phyloP scores from a whole-genome alignment of 352 stramenopile species.

The Hyaloperonospora brassicae region DNA sequence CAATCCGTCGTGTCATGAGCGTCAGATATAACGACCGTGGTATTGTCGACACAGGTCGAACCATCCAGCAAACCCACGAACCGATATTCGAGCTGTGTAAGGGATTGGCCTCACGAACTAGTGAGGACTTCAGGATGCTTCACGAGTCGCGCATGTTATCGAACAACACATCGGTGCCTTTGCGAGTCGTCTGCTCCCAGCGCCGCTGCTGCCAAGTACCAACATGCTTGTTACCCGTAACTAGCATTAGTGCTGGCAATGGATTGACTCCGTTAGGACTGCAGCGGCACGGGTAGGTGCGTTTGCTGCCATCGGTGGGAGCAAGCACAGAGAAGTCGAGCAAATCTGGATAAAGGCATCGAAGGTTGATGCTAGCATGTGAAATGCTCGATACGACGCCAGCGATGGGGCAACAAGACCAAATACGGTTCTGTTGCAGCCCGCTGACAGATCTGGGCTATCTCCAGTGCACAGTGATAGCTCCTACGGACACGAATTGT shows the following conservation, averaged over 20 bases:
- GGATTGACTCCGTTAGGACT: slow-evolving; percentile 37
- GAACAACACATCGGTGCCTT: slow-evolving; percentile 79
- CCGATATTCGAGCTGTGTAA: slow-evolving; percentile 42
- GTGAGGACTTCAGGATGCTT: slow-evolving; percentile 34
- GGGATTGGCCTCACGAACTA: slow-evolving; percentile 40
- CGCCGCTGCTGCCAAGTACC: slow-evolving; percentile 54
- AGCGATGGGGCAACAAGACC: slow-evolving; percentile 59
- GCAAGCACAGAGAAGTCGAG: slow-evolving; percentile 17
- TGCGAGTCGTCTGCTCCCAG: slow-evolving; percentile 93
- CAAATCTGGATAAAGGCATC: slow-evolving; percentile 8
- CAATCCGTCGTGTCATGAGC: too few species aligned
- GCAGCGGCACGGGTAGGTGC: slow-evolving; percentile 44
- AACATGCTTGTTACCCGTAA: slow-evolving; percentile 85
- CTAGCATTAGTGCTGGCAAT: slow-evolving; percentile 86
- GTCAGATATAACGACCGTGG: too few species aligned
- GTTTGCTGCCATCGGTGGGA: slow-evolving; percentile 48
- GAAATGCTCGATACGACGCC: slow-evolving; percentile 85
- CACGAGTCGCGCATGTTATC: slow-evolving; percentile 37
- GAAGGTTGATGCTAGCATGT: slow-evolving; percentile 10
- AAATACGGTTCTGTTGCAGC: slow-evolving; percentile 24
- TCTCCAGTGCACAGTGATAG: too few species aligned
- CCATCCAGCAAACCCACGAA: slow-evolving; percentile 5
- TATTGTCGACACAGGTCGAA: too few species aligned
- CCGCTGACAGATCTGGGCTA: too few species aligned
- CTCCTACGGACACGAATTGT: too few species aligned